Evolutionary conservation across 305 asterid species (phyloP), one percentile per base, ranked within the genome.

Genomic region (Striga hermonthica): DNA sequence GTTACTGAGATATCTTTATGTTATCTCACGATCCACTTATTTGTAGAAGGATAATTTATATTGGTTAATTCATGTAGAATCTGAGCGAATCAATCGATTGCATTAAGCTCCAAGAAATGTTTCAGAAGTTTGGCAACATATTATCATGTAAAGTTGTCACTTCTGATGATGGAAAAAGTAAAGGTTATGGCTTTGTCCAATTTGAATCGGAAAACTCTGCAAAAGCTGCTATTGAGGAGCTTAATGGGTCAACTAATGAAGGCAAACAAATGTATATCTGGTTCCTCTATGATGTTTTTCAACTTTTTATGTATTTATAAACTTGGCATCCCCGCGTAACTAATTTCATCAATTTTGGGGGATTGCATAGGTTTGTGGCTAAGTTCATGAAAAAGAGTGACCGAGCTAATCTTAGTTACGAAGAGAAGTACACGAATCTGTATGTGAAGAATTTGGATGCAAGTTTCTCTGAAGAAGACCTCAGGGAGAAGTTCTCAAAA

Each of bases 131-230:
- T 72, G 98, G 97, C 54, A 75, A 68, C 54, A 76, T 91, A 56
- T n/a, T 87, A 62, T 91, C 98, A 35, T 77, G 97, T 75, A 91
- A 91, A 82, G 91, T 89, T 75, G 86, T 71, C 60, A 77, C 72
- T 43, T 80, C 80, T 71, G 95, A 85, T 50, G 92, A 91, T 76
- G 97, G 98, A 65, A 87, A 82, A 82, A 89, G 95, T 86, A 89
- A 77, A 77, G 98, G 95, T 69, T 85, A 87, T 74, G 98, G 98
- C 60, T 91, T 91, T 79, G 92, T 89, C 73, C 98, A 91, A 78
- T 86, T 85, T 82, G 92, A 85, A 64, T 57, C 84, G 14, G 96
- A 84, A 76, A 80, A 74, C 56, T 78, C 89, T 64, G 95, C 95
- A 13, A 77, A 66, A 57, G 78, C 83, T 64, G 90, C 96, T 68